Conservation (phyloP, 2,329 filamentous ascomycete genomes). For the Penicillium vulpinum region DNA sequence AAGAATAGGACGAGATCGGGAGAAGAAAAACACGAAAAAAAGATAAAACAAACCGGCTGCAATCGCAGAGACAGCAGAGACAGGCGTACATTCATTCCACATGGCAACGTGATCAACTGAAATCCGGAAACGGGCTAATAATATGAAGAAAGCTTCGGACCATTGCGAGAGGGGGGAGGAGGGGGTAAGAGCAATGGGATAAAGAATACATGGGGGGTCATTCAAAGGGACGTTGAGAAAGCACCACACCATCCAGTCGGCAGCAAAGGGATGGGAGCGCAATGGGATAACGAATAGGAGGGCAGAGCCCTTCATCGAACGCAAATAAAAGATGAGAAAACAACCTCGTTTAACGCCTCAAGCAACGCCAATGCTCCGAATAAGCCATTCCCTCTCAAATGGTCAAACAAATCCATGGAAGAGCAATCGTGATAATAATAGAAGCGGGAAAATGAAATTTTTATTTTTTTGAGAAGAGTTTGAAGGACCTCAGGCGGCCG, state of each 20-base stretch:
- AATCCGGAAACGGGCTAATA: constrained; percentile 3
- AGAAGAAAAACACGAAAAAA: not conserved
- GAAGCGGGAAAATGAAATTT: not conserved
- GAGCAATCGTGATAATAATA: not conserved
- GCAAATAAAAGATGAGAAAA: not conserved
- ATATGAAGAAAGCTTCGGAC: constrained; percentile 1
- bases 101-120: constrained; percentile 22
- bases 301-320: not conserved
- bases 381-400: not conserved
- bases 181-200: not conserved
- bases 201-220: constrained; percentile 6
- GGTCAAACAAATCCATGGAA: not conserved
- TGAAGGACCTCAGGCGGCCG: not conserved
- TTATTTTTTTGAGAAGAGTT: not conserved
- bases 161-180: not conserved
- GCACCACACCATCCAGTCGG: not conserved
- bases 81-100: constrained; percentile 26
- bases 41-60: constrained; percentile 13
- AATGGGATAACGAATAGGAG: not conserved
- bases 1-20: not conserved
- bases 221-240: not conserved
- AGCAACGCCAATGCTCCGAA: not conserved
- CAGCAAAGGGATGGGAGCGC: not conserved
- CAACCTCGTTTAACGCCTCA: not conserved
- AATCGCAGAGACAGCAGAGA: constrained; percentile 15